Percentiles rank a stretch among this genome's conserved stretches.
phyloP scores from a whole-genome alignment of 2,329 filamentous ascomycete species.

The Aureobasidium pullulans region DNA sequence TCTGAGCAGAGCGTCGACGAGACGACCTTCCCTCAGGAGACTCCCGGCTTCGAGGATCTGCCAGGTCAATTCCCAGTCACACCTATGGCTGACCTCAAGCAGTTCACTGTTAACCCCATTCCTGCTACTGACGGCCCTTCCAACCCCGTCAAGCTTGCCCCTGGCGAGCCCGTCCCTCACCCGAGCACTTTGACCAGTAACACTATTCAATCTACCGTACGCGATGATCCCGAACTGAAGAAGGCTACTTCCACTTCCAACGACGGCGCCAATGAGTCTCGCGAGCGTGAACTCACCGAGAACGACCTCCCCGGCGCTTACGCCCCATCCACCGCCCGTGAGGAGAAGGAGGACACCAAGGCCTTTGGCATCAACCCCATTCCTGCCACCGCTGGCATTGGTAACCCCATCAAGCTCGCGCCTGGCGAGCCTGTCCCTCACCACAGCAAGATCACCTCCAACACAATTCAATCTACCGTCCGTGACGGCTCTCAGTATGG shows the following conservation, averaged over 20 bases:
- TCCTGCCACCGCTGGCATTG: conserved; percentile 47
- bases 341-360: conserved; percentile 32
- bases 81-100: conserved; percentile 40
- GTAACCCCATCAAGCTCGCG: conserved; percentile 71
- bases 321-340: conserved; percentile 5
- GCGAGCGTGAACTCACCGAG: conserved; percentile 6
- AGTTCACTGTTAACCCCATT: conserved; percentile 52
- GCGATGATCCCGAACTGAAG: conserved; percentile 58
- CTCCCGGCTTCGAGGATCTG: conserved; percentile 29
- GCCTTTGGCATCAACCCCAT: conserved; percentile 49
- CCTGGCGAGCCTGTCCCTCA: conserved; percentile 78
- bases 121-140: conserved; percentile 41
- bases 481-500: conserved; percentile 80
- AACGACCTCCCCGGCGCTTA: conserved; percentile 7
- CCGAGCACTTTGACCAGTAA: conserved; percentile 56
- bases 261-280: conserved; percentile 39
- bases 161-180: conserved; percentile 76
- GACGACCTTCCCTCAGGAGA: conserved; percentile 21
- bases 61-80: conserved; percentile 70
- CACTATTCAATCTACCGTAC: conserved; percentile 58
- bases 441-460: conserved; percentile 53
- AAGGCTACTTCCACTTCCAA: conserved; percentile 12
- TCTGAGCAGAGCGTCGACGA: conserved; percentile 13
- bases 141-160: conserved; percentile 71
- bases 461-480: conserved; percentile 61